Conservation (phyloP, 306 rosid genomes). For the Rosa chinensis region DNA sequence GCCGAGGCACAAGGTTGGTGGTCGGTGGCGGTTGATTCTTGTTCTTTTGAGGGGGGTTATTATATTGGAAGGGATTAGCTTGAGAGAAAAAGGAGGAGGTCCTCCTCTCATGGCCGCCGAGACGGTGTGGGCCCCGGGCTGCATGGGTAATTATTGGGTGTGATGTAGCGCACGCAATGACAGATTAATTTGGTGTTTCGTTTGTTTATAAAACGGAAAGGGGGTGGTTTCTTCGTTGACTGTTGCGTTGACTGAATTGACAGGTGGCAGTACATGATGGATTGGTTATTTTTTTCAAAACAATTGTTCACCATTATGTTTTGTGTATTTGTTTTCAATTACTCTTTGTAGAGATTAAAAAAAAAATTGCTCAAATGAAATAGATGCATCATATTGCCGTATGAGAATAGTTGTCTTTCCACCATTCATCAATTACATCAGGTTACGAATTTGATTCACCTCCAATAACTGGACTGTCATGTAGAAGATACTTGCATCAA, state of each 20-base stretch:
- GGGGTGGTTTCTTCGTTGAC: background rate
- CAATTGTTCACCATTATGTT: too few relatives aligned
- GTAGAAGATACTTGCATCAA: too few relatives aligned
- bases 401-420: too few relatives aligned
- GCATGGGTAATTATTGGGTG: constrained; percentile 17
- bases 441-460: too few relatives aligned
- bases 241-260: background rate
- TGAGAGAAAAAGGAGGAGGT: background rate
- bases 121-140: constrained; percentile 16
- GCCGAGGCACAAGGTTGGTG: background rate
- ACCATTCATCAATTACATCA: too few relatives aligned
- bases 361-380: too few relatives aligned
- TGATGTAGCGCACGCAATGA: background rate
- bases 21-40: background rate
- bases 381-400: too few relatives aligned
- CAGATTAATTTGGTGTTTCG: background rate
- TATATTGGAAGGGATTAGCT: background rate
- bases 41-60: constrained; percentile 1
- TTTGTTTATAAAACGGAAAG: background rate
- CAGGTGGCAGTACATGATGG: background rate
- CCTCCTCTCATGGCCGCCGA: constrained; percentile 20
- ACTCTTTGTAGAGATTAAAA: background rate
- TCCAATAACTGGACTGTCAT: too few relatives aligned
- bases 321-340: background rate
- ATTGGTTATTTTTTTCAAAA: background rate